phyloP scores from a whole-genome alignment of 2,329 filamentous ascomycete genomes.

The Aureobasidium sp. region DNA sequence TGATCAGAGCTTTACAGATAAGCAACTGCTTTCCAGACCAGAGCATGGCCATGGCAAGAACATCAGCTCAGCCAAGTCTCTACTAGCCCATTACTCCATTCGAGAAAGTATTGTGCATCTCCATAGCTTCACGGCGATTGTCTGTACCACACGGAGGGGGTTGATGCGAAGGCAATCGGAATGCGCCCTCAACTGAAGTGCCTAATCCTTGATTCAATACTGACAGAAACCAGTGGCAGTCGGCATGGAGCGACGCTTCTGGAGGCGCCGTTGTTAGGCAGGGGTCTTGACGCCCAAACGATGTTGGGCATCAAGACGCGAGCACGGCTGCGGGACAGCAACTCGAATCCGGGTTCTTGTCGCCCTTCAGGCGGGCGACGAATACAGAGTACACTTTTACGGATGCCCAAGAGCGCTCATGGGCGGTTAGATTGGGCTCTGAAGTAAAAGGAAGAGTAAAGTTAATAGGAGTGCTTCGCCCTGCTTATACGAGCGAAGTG shows the following conservation, averaged over 20 bases:
- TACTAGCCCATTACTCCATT: no score
- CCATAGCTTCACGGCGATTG: no score
- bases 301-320: background rate
- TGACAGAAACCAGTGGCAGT: background rate
- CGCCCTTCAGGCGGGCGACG: background rate
- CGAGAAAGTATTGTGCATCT: no score
- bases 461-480: background rate
- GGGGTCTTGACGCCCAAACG: background rate
- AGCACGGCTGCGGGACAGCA: background rate
- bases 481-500: background rate
- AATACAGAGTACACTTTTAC: background rate
- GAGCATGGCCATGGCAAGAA: no score
- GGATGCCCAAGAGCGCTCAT: background rate
- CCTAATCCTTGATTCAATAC: background rate
- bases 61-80: no score
- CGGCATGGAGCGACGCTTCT: background rate
- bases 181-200: background rate
- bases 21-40: no score
- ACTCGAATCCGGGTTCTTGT: background rate
- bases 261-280: background rate
- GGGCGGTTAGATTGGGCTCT: background rate
- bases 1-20: no score
- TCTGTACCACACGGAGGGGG: background rate
- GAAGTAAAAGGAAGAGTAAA: background rate
- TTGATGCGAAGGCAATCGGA: background rate